phyloP scores from a whole-genome alignment of 345 rosid genomes.

The Eucalyptus lansdowneana region DNA sequence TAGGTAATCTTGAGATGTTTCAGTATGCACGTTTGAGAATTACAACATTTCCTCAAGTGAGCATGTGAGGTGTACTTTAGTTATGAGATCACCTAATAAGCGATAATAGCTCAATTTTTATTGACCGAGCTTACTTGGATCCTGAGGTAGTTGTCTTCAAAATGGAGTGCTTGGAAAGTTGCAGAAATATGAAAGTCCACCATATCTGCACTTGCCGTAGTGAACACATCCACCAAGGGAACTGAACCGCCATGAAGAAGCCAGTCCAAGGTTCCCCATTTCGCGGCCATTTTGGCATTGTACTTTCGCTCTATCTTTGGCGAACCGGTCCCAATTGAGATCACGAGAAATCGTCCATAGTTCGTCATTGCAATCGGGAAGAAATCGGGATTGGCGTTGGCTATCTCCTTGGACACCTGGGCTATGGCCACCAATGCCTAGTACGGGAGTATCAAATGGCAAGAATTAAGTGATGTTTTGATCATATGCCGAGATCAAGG shows the following conservation, averaged over 20 bases:
- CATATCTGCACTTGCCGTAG: neutral
- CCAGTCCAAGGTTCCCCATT: neutral
- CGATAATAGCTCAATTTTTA: neutral
- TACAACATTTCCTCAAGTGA: neutral
- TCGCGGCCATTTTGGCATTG: neutral
- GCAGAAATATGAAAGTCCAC: neutral
- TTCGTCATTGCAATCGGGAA: neutral
- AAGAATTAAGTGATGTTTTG: neutral
- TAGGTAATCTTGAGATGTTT: neutral
- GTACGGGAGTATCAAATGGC: neutral
- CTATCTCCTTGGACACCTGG: neutral
- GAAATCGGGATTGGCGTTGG: neutral
- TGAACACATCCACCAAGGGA: neutral
- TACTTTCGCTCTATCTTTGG: neutral
- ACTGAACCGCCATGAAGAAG: neutral
- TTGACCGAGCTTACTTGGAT: neutral
- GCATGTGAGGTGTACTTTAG: neutral
- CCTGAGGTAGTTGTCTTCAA: neutral
- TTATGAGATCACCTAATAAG: neutral
- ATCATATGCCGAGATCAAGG: neutral
- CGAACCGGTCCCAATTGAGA: neutral
- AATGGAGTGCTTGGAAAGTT: neutral
- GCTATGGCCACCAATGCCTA: neutral
- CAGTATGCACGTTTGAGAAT: neutral
- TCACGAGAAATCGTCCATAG: neutral